Conservation (phyloP, 805 yeast species). For the Candida pseudoglaebosa region DNA sequence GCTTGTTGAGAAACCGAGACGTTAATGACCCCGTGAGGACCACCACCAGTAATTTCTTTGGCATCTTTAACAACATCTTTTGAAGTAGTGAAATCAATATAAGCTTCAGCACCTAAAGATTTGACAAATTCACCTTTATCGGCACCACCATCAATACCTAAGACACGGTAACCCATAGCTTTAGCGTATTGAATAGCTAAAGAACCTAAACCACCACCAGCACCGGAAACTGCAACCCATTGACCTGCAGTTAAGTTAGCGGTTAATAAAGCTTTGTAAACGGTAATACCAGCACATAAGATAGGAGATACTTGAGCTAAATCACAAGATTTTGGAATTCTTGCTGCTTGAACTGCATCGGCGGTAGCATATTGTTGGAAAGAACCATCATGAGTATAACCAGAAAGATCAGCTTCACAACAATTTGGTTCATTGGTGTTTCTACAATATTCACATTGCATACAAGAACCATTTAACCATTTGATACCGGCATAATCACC, state of each 20-base stretch:
- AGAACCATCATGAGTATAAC: constrained; percentile 87
- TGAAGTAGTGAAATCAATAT: constrained; percentile 54
- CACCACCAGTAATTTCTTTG: constrained; percentile 59
- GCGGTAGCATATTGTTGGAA: constrained; percentile 91
- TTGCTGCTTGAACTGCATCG: constrained; percentile 82
- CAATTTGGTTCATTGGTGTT: constrained; percentile 68
- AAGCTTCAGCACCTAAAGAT: constrained; percentile 63
- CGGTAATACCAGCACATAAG: constrained; percentile 89
- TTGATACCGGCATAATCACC: constrained; percentile 84
- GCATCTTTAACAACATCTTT: constrained; percentile 55
- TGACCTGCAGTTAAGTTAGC: constrained; percentile 67
- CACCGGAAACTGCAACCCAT: constrained; percentile 76
- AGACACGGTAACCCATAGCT: constrained; percentile 72
- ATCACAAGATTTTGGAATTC: constrained; percentile 69
- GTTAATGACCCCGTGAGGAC: constrained; percentile 73
- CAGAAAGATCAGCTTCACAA: constrained; percentile 59
- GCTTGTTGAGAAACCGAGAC: constrained; percentile 73
- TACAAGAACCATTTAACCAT: constrained; percentile 79
- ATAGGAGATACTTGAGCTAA: constrained; percentile 76
- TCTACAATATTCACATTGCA: constrained; percentile 72
- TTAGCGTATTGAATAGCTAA: constrained; percentile 70
- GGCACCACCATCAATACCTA: constrained; percentile 69
- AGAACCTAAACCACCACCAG: constrained; percentile 78
- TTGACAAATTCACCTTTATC: constrained; percentile 53
- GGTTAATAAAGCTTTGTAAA: constrained; percentile 83